These are phyloP conservation scores for Cryptococcus sp. DNA, from an alignment of 1,284 basidiomycete genomes.

Conservation along the genomic window DNA sequence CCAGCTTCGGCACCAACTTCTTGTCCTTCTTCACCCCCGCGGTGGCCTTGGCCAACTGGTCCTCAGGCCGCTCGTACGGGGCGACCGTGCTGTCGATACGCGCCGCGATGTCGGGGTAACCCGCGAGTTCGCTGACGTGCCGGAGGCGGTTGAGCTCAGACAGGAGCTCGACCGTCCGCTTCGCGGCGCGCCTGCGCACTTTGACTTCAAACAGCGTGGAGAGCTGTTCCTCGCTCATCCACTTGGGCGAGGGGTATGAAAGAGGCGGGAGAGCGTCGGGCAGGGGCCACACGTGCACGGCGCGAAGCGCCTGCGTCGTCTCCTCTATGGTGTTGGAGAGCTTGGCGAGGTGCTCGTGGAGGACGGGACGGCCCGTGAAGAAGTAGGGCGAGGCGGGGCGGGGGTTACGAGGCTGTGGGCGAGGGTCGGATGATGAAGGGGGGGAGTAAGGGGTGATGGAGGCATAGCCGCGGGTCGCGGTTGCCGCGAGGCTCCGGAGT, in stretches of 20 bases:
- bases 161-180: constrained; percentile 63
- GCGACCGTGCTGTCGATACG: constrained; percentile 59
- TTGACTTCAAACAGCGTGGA: constrained; percentile 58
- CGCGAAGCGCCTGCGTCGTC: constrained; percentile 61
- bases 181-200: constrained; percentile 70
- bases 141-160: constrained; percentile 70
- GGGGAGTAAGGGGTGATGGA: constrained; percentile 18
- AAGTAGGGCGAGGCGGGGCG: constrained; percentile 64
- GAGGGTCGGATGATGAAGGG: neutral
- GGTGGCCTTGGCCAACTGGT: constrained; percentile 3
- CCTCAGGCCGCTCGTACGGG: constrained; percentile 59
- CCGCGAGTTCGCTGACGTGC: constrained; percentile 64
- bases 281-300: constrained; percentile 69
- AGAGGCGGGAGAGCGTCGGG: constrained; percentile 65
- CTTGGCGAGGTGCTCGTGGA: constrained; percentile 67
- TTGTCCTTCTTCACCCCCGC: constrained; percentile 49
- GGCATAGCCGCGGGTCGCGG: constrained; percentile 9
- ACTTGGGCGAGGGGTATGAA: constrained; percentile 60
- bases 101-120: constrained; percentile 59
- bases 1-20: constrained; percentile 59
- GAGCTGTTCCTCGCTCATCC: constrained; percentile 66
- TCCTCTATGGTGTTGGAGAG: constrained; percentile 65
- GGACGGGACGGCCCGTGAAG: constrained; percentile 78
- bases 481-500: constrained; percentile 4
- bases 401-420: constrained; percentile 21